Conservation (phyloP, 352 stramenopile genomes). For the Globisporangium middletonii region DNA sequence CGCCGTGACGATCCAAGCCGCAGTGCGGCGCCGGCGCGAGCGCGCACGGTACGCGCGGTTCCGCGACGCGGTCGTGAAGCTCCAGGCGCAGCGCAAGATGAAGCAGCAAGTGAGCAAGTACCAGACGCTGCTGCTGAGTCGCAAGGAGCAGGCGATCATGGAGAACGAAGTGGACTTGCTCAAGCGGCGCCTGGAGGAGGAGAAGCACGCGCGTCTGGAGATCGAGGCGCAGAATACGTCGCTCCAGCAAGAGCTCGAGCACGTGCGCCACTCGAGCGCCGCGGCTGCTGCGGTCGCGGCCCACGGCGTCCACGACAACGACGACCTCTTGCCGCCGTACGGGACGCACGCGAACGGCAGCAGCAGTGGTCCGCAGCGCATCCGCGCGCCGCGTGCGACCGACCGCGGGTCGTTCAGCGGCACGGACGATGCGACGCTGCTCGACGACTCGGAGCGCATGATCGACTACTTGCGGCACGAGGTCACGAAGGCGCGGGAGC, state of each 20-base stretch:
- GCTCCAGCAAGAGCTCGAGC: conserved; percentile 58
- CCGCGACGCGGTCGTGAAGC: conserved; percentile 59
- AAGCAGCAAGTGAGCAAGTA: conserved; percentile 76
- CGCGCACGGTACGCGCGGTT: conserved; percentile 49
- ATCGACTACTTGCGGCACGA: conserved; percentile 80
- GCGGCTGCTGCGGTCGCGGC: background rate
- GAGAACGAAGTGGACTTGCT: conserved; percentile 68
- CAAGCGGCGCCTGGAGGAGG: conserved; percentile 71
- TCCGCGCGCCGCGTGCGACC: background rate
- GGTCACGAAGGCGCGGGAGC: conserved; percentile 66
- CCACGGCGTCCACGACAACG: conserved; percentile 34
- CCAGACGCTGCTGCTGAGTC: conserved; percentile 42
- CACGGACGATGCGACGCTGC: conserved; percentile 52
- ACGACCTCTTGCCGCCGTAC: conserved; percentile 25
- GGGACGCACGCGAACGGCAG: no score
- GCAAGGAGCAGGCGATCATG: conserved; percentile 68
- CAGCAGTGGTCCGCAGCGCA: background rate
- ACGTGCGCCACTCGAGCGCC: conserved; percentile 43
- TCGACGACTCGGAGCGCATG: conserved; percentile 82
- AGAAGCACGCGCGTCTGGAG: conserved; percentile 62
- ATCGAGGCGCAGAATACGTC: conserved; percentile 73
- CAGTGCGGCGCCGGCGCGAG: conserved; percentile 39
- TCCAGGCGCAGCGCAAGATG: conserved; percentile 70
- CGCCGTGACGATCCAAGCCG: conserved; percentile 53
- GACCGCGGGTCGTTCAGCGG: conserved; percentile 29